These are phyloP conservation scores for Thalia dealbata DNA, from an alignment of 176 grass and related monocot genomes.

Conservation along the genomic window DNA sequence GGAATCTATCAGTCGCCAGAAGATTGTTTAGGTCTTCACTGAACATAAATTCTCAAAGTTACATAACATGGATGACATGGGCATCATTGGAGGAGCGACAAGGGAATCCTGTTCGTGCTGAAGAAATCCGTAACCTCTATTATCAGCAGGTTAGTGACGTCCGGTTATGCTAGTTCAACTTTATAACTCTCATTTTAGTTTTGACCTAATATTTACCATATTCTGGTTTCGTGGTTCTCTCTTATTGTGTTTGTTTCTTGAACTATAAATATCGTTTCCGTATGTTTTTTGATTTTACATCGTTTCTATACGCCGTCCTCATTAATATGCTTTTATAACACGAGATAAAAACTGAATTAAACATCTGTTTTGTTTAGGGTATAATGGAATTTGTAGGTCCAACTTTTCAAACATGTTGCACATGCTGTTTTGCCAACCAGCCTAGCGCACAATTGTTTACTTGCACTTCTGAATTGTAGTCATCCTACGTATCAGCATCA, in stretches of 20 bases:
- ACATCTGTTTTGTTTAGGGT: neutral
- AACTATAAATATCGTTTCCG: neutral
- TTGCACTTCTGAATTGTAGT: too few species aligned
- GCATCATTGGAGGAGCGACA: constrained; percentile 64
- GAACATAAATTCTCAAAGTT: constrained; percentile 92
- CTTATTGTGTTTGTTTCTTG: neutral
- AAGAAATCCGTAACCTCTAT: constrained; percentile 91
- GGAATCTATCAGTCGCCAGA: constrained; percentile 69
- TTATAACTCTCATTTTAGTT: neutral
- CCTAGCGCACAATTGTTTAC: too few species aligned
- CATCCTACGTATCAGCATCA: too few species aligned
- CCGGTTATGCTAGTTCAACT: neutral
- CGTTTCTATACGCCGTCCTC: neutral
- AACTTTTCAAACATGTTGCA: too few species aligned
- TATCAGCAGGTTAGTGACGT: constrained; percentile 73
- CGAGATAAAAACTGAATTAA: neutral
- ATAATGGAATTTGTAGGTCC: too few species aligned
- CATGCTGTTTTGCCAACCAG: too few species aligned
- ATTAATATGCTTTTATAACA: neutral
- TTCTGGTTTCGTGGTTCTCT: neutral
- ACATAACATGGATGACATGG: constrained; percentile 98
- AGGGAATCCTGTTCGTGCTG: constrained; percentile 67
- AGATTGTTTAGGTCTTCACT: constrained; percentile 78
- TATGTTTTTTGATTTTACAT: too few species aligned
- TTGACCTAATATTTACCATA: neutral